A percentile compares a stretch with the other conserved stretches of the same genome.
Conservation (phyloP, 1,284 basidiomycete genomes). For the Austroboletus niveus region DNA sequence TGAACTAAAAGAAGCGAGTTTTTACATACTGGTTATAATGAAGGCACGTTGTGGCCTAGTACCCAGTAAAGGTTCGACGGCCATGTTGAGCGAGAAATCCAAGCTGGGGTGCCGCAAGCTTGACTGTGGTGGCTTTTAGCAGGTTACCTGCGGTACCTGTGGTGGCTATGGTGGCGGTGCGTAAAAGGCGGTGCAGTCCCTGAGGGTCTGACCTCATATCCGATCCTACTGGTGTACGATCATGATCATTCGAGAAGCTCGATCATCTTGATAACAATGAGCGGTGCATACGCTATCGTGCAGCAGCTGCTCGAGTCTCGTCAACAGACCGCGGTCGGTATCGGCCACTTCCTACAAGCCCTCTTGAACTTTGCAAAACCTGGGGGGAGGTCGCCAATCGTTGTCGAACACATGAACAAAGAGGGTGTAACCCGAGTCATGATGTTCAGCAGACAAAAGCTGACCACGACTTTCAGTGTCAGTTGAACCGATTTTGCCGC, state of each 20-base stretch:
- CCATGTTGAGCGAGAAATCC: slow-evolving; percentile 43
- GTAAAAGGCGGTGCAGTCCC: neutral
- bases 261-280: slow-evolving; percentile 3
- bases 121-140: slow-evolving; percentile 9
- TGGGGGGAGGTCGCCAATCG: neutral
- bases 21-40: slow-evolving; percentile 57
- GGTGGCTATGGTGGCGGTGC: neutral
- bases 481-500: neutral
- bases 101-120: slow-evolving; percentile 12
- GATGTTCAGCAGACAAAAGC: neutral
- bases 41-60: slow-evolving; percentile 67
- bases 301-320: slow-evolving; percentile 4
- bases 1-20: neutral
- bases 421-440: neutral
- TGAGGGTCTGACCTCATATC: too few species aligned
- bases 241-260: too few species aligned
- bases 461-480: neutral
- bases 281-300: slow-evolving; percentile 5
- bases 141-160: neutral
- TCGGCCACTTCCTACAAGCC: slow-evolving; percentile 8
- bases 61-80: slow-evolving; percentile 61
- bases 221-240: too few species aligned
- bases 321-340: slow-evolving; percentile 5
- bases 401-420: neutral
- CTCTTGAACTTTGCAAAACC: neutral